These are phyloP conservation scores for Starmerella vaccinii DNA, from an alignment of 805 yeast genomes.

Conservation along the genomic window DNA sequence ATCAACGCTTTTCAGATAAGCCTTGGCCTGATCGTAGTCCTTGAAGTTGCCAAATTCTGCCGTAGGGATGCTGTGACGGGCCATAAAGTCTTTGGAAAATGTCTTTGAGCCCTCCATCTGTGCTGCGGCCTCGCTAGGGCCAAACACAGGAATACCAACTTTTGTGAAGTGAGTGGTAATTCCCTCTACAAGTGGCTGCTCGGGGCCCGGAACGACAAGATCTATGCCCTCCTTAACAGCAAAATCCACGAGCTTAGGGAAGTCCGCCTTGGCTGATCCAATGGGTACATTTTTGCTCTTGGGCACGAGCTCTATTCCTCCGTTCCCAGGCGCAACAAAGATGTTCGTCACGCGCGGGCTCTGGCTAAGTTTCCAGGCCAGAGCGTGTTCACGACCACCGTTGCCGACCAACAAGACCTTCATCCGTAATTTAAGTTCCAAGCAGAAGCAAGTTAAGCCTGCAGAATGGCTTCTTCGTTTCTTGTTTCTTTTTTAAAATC, in stretches of 20 bases:
- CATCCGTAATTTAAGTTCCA: constrained; percentile 22
- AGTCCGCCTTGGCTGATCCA: constrained; percentile 56
- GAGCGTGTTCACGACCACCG: constrained; percentile 98
- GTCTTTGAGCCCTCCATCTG: constrained; percentile 94
- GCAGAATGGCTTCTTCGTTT: not conserved
- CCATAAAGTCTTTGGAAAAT: constrained; percentile 89
- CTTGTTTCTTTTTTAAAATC: not conserved
- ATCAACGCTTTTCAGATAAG: constrained; percentile 53
- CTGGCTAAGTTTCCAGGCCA: constrained; percentile 81
- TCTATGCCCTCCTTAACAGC: constrained; percentile 56
- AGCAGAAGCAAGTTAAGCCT: not conserved
- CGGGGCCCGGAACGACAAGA: constrained; percentile 96
- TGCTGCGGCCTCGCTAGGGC: constrained; percentile 89
- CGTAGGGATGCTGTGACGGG: constrained; percentile 83
- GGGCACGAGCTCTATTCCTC: constrained; percentile 51
- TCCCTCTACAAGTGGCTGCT: constrained; percentile 95
- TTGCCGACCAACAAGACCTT: constrained; percentile 83
- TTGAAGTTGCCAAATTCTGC: constrained; percentile 81
- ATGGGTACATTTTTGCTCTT: constrained; percentile 65
- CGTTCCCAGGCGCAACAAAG: constrained; percentile 94
- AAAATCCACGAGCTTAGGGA: constrained; percentile 58
- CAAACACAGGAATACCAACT: constrained; percentile 91
- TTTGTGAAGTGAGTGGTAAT: constrained; percentile 58
- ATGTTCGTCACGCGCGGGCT: constrained; percentile 61
- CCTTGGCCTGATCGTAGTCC: constrained; percentile 61